Evolutionary conservation across 208 protist genomes (phyloP), one percentile per base, ranked within the genome.

Genomic region (Phytomonas sp.): DNA sequence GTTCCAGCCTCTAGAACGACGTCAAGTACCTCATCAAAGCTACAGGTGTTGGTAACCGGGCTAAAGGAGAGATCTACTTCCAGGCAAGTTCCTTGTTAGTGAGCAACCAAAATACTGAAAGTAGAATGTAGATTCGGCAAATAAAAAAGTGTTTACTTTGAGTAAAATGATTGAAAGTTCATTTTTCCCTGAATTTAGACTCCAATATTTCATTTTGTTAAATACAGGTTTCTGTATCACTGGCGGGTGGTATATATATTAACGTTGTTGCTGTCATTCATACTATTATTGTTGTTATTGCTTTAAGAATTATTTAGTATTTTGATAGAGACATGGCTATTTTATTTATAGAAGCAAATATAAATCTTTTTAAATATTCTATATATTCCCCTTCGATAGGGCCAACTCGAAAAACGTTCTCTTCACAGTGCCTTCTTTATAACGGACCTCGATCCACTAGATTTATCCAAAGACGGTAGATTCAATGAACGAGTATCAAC

Each of bases 401-500:
- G 16, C 4, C 19, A 64, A 42, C 12, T 40, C 12, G 8, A 14
- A 14, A 64, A 64, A 26, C 3, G 16, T 1, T 26, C 10, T 32
- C 68, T 61, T 64, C 61, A 23, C 42, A n/a, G 42, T 23, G 42
- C 42, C 16, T 52, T 69, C 64, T 61, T 67, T 62, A 8, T 45
- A 37, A 49, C 5, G 3, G 26, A 19, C 19, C 49, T 37, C 8
- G 5, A 40, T 34, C 12, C 14, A 68, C 12, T 26, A 33, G 30
- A 37, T 23, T 19, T 4, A 31, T 32, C 65, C 42, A 29, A n/a
- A 42, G 6, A 72, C 37, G 29, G 70, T 34, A 33, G 12, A 29
- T 26, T 72, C 7, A 29, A 98, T 98, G 94, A 94, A 98, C 73
- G 92, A 97, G 63, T 98, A 97, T 69, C 87, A 96, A 37, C 88